Evolutionary conservation across 768 basidiomycete genomes (phyloP), one percentile per base, ranked within the genome.

Genomic region (Russula sp.): DNA sequence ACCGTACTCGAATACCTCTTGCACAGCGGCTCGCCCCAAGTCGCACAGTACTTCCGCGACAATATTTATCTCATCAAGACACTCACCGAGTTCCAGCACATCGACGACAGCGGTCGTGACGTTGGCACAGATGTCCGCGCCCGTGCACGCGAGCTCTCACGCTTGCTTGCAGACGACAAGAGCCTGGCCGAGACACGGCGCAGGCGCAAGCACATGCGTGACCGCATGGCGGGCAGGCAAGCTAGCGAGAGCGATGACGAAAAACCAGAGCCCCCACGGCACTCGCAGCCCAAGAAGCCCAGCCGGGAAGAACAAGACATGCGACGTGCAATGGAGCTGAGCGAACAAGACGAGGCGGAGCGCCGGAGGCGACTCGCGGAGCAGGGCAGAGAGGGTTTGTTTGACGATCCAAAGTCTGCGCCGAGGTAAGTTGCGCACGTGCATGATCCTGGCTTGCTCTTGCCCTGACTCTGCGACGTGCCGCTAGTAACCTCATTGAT

Each of bases 61-160:
- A 98, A 98, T 72, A 75, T 96, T 58, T 98, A 98, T 75, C 83
- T 96, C 71, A 86, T 98, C 83, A 98, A 98, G 80, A 98, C 95
- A 0, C 84, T 98, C 63, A 93, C 95, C 73, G 96, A 98, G 74
- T 98, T 98, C 75, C 95, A 98, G 70, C 95, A 89, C 72, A 75
- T 94, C 58, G 96, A 98, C 75, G 96, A 98, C 68, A 84, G 87
- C 31, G 88, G 85, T 35, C 91, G 91, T 71, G 96, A 98, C 73
- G 91, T 94, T 69, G 96, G 96, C 31, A 91, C 91, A 16, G 97
- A 97, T 74, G 91, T 94, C 18, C 85, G 92, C n/a, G 87, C 90
- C 71, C 92, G 94, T 73, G 96, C 96, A 2, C 97, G 96, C 73
- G 95, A 97, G 69, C 95, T 98, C 73, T 92, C 94, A 39, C 93